phyloP scores from a whole-genome alignment of 805 yeast species.

The Yamadazyma insecticola region DNA sequence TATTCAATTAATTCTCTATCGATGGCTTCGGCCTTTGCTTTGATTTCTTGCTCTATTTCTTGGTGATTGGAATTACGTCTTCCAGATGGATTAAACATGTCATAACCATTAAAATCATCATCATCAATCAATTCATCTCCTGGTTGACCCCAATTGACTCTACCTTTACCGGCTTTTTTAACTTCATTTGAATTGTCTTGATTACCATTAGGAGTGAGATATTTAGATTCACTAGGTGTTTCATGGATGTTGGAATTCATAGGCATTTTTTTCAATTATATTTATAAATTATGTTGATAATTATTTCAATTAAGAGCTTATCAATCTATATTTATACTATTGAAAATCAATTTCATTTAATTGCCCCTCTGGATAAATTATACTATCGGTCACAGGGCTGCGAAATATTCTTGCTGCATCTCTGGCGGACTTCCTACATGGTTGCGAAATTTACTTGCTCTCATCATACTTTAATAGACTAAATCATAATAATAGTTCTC shows the following conservation, averaged over 20 bases:
- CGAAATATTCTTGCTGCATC: too few relatives aligned
- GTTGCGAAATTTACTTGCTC: not conserved
- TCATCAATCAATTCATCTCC: slow-evolving; percentile 70
- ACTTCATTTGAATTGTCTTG: slow-evolving; percentile 68
- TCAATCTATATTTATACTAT: too few relatives aligned
- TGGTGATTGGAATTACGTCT: slow-evolving; percentile 40
- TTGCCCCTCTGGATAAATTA: too few relatives aligned
- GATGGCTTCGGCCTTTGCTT: slow-evolving; percentile 6
- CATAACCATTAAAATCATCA: slow-evolving; percentile 27
- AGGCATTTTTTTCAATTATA: too few relatives aligned
- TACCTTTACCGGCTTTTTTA: slow-evolving; percentile 83
- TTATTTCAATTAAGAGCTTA: too few relatives aligned
- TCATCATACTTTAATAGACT: not conserved
- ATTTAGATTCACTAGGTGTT: slow-evolving; percentile 55
- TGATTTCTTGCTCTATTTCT: slow-evolving; percentile 25
- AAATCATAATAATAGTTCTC: slow-evolving; percentile 3
- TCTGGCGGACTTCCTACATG: too few relatives aligned
- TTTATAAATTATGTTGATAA: too few relatives aligned
- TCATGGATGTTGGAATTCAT: slow-evolving; percentile 73
- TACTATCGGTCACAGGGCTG: too few relatives aligned
- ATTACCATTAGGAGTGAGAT: slow-evolving; percentile 76
- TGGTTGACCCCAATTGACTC: slow-evolving; percentile 80
- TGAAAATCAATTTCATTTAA: too few relatives aligned
- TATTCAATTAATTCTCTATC: slow-evolving; percentile 5
- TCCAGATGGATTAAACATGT: slow-evolving; percentile 17